phyloP scores from a whole-genome alignment of 139 green algal species.

The Tetraselmis striata region DNA sequence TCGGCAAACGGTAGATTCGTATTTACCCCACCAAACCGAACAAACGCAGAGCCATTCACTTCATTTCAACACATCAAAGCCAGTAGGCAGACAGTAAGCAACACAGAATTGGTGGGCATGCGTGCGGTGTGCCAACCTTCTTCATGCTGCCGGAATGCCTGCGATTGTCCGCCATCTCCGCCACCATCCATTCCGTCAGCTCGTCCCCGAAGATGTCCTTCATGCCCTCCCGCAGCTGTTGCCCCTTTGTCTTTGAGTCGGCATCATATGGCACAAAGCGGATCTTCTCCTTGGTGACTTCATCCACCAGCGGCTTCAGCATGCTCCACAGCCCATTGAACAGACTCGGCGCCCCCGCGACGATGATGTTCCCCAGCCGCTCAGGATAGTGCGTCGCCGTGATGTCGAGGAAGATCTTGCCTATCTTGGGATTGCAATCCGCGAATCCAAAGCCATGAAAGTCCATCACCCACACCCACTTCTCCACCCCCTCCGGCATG shows the following conservation, averaged over 20 bases:
- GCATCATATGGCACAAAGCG: conserved; percentile 27
- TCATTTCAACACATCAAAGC: too few species aligned
- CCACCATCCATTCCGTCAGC: conserved; percentile 47
- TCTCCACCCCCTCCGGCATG: conserved; percentile 52
- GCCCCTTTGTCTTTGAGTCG: conserved; percentile 14
- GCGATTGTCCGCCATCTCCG: conserved; percentile 63
- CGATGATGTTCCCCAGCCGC: conserved; percentile 59
- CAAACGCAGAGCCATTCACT: too few species aligned
- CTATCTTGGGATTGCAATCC: conserved; percentile 51
- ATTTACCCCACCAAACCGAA: too few species aligned
- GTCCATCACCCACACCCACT: conserved; percentile 69
- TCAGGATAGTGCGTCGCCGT: conserved; percentile 66
- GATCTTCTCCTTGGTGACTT: conserved; percentile 65
- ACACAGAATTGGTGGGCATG: too few species aligned
- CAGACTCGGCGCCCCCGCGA: conserved; percentile 53
- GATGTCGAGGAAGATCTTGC: conserved; percentile 59
- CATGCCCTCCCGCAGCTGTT: conserved; percentile 29
- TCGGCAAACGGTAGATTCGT: too few species aligned
- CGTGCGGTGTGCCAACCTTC: too few species aligned
- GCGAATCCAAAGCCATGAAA: conserved; percentile 57
- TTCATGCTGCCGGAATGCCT: too few species aligned
- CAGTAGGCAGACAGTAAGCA: too few species aligned
- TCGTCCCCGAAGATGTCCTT: conserved; percentile 38
- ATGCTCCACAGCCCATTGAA: conserved; percentile 62
- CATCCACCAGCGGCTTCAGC: conserved; percentile 53